Evolutionary conservation across 305 asterid species (phyloP), one percentile per base, ranked within the genome.

Genomic region (Fraxinus velutina): DNA sequence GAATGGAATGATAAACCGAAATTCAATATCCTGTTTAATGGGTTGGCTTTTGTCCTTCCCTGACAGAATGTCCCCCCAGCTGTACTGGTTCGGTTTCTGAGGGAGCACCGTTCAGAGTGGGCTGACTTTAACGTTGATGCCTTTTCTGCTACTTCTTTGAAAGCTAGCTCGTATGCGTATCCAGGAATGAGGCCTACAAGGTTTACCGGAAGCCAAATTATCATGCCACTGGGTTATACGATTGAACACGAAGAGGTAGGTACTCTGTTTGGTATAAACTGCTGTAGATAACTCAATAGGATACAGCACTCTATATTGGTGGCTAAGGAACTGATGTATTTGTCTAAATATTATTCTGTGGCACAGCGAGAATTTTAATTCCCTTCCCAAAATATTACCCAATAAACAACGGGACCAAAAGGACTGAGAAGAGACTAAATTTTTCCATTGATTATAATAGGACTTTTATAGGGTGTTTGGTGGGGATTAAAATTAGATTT

Each of bases 71-170:
- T 94, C 2, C 94, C 97, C 80, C 95, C 98, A 0, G 97, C 97
- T 0, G 93, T 92, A 64, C 88, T 94, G 68, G 94, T 93, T 86
- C 94, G 97, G 22, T 94, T 92, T 84, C 80, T 94, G 15, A 91
- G 98, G 88, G 98, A 94, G 87, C 98, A 94, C 71, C 93, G 98
- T 34, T 94, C 98, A 1, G 98, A 94, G 85, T 94, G 98, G 98
- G 98, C 98, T 0, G 98, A 94, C 83, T 94, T 94, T 82, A 94
- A 87, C 34, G 91, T 94, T 7, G 97, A 93, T 79, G 98, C 98
- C 33, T 94, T 89, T 85, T 84, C 95, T 73, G 97, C 97, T 73
- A 89, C 97, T 1, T 86, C 97, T 19, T 78, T 93, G 84, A 94
- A 92, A 83, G 83, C 95, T 55, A 88, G 85, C 88, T 82, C 97